These are phyloP conservation scores for Thalassiosira hispida DNA, from an alignment of 352 stramenopile genomes.

Conservation along the genomic window DNA sequence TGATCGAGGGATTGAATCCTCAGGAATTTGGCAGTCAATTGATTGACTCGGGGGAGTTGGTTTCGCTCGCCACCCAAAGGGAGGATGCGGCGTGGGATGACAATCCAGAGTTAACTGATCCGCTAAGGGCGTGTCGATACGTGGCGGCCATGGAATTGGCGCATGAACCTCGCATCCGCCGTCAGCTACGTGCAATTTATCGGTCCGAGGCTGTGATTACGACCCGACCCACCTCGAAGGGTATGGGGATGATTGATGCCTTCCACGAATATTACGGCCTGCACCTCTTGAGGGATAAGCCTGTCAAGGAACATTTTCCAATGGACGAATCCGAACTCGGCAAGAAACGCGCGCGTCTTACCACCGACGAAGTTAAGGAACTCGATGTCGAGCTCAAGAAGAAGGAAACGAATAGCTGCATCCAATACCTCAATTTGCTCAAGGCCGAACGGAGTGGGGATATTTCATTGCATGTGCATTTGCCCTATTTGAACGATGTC, in stretches of 20 bases:
- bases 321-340: slow-evolving; percentile 66
- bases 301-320: slow-evolving; percentile 83
- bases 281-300: slow-evolving; percentile 80
- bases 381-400: slow-evolving; percentile 71
- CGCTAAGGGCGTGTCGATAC: slow-evolving; percentile 76
- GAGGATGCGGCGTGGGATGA: slow-evolving; percentile 50
- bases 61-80: slow-evolving; percentile 63
- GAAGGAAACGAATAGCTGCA: slow-evolving; percentile 72
- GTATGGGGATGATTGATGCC: slow-evolving; percentile 76
- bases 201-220: slow-evolving; percentile 70
- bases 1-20: slow-evolving; percentile 58
- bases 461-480: slow-evolving; percentile 76
- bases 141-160: slow-evolving; percentile 84
- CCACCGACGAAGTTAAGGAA: slow-evolving; percentile 69
- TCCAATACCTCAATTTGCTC: slow-evolving; percentile 83
- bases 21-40: slow-evolving; percentile 76
- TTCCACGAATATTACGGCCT: slow-evolving; percentile 86
- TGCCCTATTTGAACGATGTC: slow-evolving; percentile 62
- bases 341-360: slow-evolving; percentile 53
- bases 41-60: slow-evolving; percentile 77
- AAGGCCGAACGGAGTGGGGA: slow-evolving; percentile 79
- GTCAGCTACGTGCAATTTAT: slow-evolving; percentile 75
- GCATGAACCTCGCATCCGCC: slow-evolving; percentile 78
- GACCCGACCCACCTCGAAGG: slow-evolving; percentile 82
- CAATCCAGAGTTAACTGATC: slow-evolving; percentile 65